phyloP scores from a whole-genome alignment of 2,329 filamentous ascomycete genomes.

The Tolypocladium tropicale region DNA sequence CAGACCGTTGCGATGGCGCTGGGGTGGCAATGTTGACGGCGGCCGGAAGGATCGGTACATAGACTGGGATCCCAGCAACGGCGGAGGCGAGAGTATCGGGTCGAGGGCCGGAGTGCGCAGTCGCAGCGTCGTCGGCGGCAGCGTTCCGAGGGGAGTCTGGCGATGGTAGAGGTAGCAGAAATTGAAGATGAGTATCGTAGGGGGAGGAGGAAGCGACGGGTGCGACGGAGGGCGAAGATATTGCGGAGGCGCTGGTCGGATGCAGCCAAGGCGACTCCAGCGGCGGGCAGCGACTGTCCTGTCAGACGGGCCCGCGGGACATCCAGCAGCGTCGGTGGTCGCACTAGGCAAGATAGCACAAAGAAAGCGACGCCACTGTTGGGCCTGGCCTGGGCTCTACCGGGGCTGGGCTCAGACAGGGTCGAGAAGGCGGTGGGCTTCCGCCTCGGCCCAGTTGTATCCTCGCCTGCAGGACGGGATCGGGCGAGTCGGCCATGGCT shows the following conservation, averaged over 20 bases:
- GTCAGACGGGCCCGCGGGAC: background rate
- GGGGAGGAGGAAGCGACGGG: background rate
- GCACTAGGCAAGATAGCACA: background rate
- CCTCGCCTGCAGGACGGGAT: background rate
- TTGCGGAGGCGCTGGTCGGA: background rate
- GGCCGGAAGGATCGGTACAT: constrained; percentile 7
- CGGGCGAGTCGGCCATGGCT: background rate
- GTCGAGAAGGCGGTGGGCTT: background rate
- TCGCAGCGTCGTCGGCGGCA: background rate
- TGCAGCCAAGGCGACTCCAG: background rate
- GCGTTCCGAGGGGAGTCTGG: background rate
- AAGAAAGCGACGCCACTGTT: background rate
- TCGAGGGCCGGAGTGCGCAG: background rate
- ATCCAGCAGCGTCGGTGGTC: background rate
- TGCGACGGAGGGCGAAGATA: constrained; percentile 1
- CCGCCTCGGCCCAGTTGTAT: too few relatives aligned
- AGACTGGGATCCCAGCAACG: background rate
- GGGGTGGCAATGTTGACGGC: background rate
- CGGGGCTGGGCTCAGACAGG: background rate
- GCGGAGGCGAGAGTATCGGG: background rate
- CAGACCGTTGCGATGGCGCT: constrained; percentile 2
- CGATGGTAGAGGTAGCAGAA: background rate
- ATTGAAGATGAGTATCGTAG: background rate
- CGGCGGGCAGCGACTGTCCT: background rate
- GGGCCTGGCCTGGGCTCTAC: background rate